phyloP scores from a whole-genome alignment of 257 asterid genomes.

The Solanum clarkiae region DNA sequence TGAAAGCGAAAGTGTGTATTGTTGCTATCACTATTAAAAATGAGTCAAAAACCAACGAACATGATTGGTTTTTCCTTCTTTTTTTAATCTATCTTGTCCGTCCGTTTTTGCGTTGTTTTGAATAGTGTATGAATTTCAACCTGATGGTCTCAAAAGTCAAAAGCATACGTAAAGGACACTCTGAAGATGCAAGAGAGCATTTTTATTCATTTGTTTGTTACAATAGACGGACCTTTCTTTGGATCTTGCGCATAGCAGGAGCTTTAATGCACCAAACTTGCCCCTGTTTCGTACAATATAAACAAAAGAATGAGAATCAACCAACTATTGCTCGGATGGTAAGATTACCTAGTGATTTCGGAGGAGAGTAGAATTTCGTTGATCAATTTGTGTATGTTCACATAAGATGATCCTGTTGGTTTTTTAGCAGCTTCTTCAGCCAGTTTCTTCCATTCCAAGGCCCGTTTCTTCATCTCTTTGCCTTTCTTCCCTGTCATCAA shows the following conservation, averaged over 20 bases:
- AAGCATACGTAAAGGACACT: neutral
- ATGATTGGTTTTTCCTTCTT: too few species aligned
- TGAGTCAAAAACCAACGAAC: too few species aligned
- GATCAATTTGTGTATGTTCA: conserved; percentile 21
- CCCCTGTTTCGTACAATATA: neutral
- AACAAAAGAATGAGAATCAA: neutral
- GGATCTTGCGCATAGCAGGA: too few species aligned
- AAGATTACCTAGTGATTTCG: neutral
- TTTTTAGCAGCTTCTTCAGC: conserved; percentile 11
- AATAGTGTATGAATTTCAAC: neutral
- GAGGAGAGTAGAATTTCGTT: conserved; percentile 5
- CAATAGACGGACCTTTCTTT: fast-evolving
- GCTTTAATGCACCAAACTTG: too few species aligned
- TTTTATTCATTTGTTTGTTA: neutral
- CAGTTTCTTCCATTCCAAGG: conserved; percentile 16
- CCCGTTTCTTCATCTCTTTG: conserved; percentile 19
- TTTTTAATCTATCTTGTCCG: too few species aligned
- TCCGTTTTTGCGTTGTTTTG: too few species aligned
- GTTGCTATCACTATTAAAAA: too few species aligned
- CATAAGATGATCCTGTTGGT: conserved; percentile 3
- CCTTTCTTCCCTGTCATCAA: conserved; percentile 30
- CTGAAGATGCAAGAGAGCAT: neutral
- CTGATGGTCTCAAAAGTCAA: neutral
- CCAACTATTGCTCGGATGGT: neutral
- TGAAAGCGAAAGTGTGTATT: neutral